phyloP scores from a whole-genome alignment of 2,329 filamentous ascomycete genomes.

The Epichloe gansuensis region DNA sequence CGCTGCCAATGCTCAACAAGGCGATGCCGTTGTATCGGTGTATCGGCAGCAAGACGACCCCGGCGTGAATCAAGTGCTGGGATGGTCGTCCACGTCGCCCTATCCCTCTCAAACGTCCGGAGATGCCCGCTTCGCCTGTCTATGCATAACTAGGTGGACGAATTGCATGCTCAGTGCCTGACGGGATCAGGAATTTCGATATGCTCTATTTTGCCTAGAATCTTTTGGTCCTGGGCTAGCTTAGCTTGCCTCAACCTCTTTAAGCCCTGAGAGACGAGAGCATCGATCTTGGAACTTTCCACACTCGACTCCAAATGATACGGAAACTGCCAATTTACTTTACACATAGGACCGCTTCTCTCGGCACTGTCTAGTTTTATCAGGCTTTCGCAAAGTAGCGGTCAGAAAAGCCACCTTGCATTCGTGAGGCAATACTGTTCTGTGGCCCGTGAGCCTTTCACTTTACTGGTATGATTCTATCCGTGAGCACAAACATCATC shows the following conservation, averaged over 20 bases:
- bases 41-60: slow-evolving; percentile 11
- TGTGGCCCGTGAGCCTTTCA: too few species aligned
- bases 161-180: neutral
- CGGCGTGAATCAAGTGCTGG: slow-evolving; percentile 8
- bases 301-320: neutral
- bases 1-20: neutral
- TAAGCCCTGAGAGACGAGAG: neutral
- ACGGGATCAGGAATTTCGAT: neutral
- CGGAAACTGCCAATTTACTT: neutral
- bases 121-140: neutral
- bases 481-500: neutral
- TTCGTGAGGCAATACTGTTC: neutral
- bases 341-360: neutral
- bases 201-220: neutral
- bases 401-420: neutral
- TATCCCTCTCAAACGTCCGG: slow-evolving; percentile 40
- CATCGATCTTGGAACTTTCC: neutral
- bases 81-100: slow-evolving; percentile 16
- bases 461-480: neutral
- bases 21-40: neutral
- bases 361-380: neutral
- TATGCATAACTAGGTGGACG: neutral
- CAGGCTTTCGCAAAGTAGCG: neutral
- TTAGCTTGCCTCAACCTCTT: neutral
- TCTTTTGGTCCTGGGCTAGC: neutral